Conservation (phyloP, 768 basidiomycete species). For the Rhizopogon salebrosus region DNA sequence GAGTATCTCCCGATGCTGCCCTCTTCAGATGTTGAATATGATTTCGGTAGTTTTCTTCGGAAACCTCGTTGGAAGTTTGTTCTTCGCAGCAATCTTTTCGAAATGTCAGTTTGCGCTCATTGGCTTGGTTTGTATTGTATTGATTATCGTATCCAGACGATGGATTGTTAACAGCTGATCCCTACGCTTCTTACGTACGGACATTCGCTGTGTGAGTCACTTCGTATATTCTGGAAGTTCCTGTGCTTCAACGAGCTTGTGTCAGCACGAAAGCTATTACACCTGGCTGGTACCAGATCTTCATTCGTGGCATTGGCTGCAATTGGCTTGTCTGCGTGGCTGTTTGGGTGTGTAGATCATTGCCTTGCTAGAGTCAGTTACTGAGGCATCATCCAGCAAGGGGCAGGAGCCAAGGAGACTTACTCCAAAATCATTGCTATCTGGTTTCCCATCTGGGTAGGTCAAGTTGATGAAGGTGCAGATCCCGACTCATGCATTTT, state of each 20-base stretch:
- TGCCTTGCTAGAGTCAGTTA: background rate
- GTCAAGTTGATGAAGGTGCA: slow-evolving; percentile 8
- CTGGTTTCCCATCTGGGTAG: slow-evolving; percentile 75
- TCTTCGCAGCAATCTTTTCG: slow-evolving; percentile 62
- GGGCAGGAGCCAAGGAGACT: slow-evolving; percentile 60
- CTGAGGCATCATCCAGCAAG: slow-evolving; percentile 44
- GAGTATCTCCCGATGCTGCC: slow-evolving; percentile 5
- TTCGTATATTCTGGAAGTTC: background rate
- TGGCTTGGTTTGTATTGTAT: background rate
- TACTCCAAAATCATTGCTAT: slow-evolving; percentile 63
- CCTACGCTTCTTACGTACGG: slow-evolving; percentile 50
- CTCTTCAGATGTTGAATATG: background rate
- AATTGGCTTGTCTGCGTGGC: slow-evolving; percentile 75
- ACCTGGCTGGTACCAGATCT: slow-evolving; percentile 68
- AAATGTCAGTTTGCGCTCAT: slow-evolving; percentile 42
- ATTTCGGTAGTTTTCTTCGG: slow-evolving; percentile 55
- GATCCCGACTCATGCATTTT: background rate
- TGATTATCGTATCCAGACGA: slow-evolving; percentile 35
- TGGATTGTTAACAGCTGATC: slow-evolving; percentile 53
- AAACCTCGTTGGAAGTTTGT: slow-evolving; percentile 63
- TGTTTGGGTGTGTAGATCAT: slow-evolving; percentile 51
- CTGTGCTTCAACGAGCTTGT: background rate
- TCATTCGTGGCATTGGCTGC: slow-evolving; percentile 69
- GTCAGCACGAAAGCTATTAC: slow-evolving; percentile 55
- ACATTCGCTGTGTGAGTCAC: slow-evolving; percentile 53